Base-by-base conservation (phyloP, 495 filamentous ascomycete genomes). In the Viridothelium virens region DNA sequence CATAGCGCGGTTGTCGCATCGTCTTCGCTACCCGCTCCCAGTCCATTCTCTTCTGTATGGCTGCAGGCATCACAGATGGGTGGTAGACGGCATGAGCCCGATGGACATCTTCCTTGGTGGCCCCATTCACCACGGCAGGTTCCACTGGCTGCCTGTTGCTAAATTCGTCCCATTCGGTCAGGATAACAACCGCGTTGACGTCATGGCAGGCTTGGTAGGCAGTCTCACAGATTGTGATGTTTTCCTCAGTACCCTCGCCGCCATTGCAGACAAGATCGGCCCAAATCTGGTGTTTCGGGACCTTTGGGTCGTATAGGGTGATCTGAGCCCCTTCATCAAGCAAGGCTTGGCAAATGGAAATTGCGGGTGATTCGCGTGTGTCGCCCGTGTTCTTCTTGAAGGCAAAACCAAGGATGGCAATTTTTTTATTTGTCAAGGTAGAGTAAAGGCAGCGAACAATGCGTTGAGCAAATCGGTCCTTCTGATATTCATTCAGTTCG, bases 341-440 rank as follows among this genome's bases (percentile, higher is more conserved):
- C 33, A 95, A 74, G 25, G 80, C 78, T 59, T 80, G 83, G 69
- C 91, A 84, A 61, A 93, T 80, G 37, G 84, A 83, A 14, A 91
- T 81, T 0, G 90, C 86, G 1, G 87, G 82, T 56, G 84, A 85
- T 73, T 91, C 89, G 9, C 91, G 82, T 3, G 86, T 89, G 74
- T 95, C 90, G 12, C 85, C 84, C 1, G 90, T 93, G 69, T 90
- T 80, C 72, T 91, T 89, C 79, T 93, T 93, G 77, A 90, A 95
- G 1, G 90, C 86, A 72, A 86, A 91, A 6, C 91, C 91, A 1
- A 95, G 80, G 3, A 93, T 72, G 1, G 87, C 83, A 33, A 93
- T 79, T 72, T 89, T 91, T 76, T 91, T 91, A 18, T 82, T 82
- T 1, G 82, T 81, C 0, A 92, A 77, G 4, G 86, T 89, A 64